phyloP scores from a whole-genome alignment of 177 flowering plant genomes.

The Vitis hybrid region DNA sequence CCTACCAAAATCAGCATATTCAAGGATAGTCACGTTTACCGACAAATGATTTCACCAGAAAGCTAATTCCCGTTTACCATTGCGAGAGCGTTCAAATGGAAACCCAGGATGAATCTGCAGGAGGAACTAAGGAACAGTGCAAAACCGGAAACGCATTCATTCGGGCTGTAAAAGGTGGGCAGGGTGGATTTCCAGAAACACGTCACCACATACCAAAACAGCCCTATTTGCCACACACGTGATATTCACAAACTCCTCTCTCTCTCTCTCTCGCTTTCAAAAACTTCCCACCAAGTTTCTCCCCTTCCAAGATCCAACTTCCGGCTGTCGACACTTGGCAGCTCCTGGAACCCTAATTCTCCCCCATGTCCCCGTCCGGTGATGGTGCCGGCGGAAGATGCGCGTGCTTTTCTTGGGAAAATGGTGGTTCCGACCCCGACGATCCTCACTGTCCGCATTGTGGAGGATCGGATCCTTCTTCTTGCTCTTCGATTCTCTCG shows the following conservation, averaged over 20 bases:
- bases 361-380: conserved; percentile 33
- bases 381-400: conserved; percentile 13
- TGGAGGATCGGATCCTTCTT: conserved; percentile 20
- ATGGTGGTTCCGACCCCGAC: conserved; percentile 15
- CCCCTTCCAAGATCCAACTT: neutral
- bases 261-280: conserved; percentile 3
- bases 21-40: too few relatives aligned
- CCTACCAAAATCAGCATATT: too few relatives aligned
- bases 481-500: conserved; percentile 24
- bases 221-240: neutral
- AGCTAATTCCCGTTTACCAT: too few relatives aligned
- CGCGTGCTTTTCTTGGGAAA: conserved; percentile 18
- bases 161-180: too few relatives aligned
- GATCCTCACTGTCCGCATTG: conserved; percentile 28
- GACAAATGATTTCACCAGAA: too few relatives aligned
- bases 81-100: too few relatives aligned
- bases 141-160: too few relatives aligned
- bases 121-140: too few relatives aligned
- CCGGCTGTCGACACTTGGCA: neutral
- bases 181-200: neutral
- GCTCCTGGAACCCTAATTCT: neutral
- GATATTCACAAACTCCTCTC: neutral
- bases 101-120: too few relatives aligned
- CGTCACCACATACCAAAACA: neutral
- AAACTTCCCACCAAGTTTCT: conserved; percentile 17